Conservation (phyloP, 805 yeast genomes). For the Vanderwaltozyma polyspora region DNA sequence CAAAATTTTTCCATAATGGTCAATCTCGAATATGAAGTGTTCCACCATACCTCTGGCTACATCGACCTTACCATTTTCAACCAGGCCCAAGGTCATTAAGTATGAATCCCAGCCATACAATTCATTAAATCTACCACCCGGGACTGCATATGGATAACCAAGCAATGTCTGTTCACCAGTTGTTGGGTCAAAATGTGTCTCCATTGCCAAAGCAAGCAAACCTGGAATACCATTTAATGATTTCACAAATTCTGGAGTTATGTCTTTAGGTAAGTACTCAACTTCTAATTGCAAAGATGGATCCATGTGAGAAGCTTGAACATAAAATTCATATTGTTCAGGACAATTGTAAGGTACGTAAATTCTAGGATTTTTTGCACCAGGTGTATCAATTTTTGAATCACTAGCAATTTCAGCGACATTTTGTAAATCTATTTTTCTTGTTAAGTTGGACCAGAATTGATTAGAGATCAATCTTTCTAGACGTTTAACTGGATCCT, state of each 20-base stretch:
- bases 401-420: conserved; percentile 65
- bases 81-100: conserved; percentile 76
- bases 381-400: conserved; percentile 57
- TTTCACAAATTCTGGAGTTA: conserved; percentile 67
- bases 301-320: conserved; percentile 37
- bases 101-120: conserved; percentile 98
- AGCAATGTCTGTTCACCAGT: conserved; percentile 39
- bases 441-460: conserved; percentile 73
- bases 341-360: conserved; percentile 60
- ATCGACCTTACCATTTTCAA: conserved; percentile 52
- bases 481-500: conserved; percentile 75
- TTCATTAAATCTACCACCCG: conserved; percentile 96
- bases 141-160: conserved; percentile 83
- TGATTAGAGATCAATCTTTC: conserved; percentile 59
- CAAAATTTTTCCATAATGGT: conserved; percentile 81
- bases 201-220: conserved; percentile 67
- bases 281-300: conserved; percentile 59
- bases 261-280: conserved; percentile 62
- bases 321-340: conserved; percentile 65
- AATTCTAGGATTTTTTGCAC: conserved; percentile 56
- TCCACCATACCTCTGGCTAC: conserved; percentile 85
- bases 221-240: conserved; percentile 80
- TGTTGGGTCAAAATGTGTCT: conserved; percentile 38
- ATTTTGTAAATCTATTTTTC: conserved; percentile 52
- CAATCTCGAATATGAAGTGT: conserved; percentile 82